Evolutionary conservation across 257 asterid genomes (phyloP), one percentile per base, ranked within the genome.

Genomic region (Lavandula angustifolia): DNA sequence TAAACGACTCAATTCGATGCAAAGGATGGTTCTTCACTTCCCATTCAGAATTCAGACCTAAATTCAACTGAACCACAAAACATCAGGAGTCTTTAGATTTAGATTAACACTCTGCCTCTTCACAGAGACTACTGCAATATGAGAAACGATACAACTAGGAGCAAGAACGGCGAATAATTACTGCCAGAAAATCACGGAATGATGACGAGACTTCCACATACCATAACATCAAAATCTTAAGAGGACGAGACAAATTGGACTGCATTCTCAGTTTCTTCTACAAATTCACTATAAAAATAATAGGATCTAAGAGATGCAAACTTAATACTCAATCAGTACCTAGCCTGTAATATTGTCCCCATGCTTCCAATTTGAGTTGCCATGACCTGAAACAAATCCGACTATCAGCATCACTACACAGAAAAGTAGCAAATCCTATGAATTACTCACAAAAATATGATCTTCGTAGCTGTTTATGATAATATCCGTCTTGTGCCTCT

Each of bases 301-400:
- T 12, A 66, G 33, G 14, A 0, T 54, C 22, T 54, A 4, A 47
- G 8, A 68, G 7, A 60, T 29, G 57, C 50, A 50, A 43, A 42
- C 38, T 46, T 5, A 11, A 43, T 0, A 12, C 49, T 9, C 1
- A 59, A 35, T 13, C 29, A 72, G 17, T 27, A 92, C 99, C 99
- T 85, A 60, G 96, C 94, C 34, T 87, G 95, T 73, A 92, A 61
- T 74, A 92, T 82, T 27, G 99, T 89, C 29, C 97, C 99, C 96
- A 92, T 85, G 77, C 94, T 84, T 76, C 99, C 97, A 50, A 92
- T 85, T 84, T 92, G 97, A 77, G 96, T 89, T 16, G 83, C 96
- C 71, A 92, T 69, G 22, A 87, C 94, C 99, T 92, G 83, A 4
- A 76, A 74, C 32, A 7, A 49, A 33, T 11, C 22, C 6, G 55